Evolutionary conservation across 495 filamentous ascomycete genomes (phyloP).

Genomic region (Astrothelium subdiscretum): DNA sequence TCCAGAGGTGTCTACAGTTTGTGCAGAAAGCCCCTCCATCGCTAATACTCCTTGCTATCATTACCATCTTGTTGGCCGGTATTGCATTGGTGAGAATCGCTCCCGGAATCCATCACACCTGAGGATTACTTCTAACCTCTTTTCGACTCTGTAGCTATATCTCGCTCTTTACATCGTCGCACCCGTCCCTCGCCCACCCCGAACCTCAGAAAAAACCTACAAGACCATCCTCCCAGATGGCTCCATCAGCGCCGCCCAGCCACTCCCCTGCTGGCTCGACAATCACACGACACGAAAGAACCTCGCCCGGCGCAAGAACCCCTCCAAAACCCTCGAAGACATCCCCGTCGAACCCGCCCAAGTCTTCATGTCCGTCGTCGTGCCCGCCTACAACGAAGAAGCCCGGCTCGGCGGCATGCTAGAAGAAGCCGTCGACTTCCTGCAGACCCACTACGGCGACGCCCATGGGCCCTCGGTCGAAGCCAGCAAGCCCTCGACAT

Average conservation of each 20-base stretch:
- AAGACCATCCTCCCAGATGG: constrained; percentile 59
- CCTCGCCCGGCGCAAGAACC: constrained; percentile 24
- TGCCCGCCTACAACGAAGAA: constrained; percentile 93
- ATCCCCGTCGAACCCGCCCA: constrained; percentile 39
- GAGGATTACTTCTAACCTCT: not conserved
- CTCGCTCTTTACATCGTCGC: constrained; percentile 59
- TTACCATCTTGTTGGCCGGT: not conserved
- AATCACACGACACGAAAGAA: constrained; percentile 45
- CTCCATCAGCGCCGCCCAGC: constrained; percentile 41
- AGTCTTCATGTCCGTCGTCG: constrained; percentile 72
- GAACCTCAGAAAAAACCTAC: constrained; percentile 78
- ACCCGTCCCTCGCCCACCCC: constrained; percentile 62
- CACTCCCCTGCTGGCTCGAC: constrained; percentile 78
- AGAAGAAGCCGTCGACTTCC: constrained; percentile 78
- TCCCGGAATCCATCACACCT: not conserved
- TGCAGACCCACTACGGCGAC: constrained; percentile 63
- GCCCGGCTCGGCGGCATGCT: constrained; percentile 71
- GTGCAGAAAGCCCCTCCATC: not conserved
- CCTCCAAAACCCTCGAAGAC: constrained; percentile 6
- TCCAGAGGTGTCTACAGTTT: not conserved
- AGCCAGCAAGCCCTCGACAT: not conserved
- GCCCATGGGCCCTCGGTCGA: constrained; percentile 9
- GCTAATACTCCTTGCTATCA: not conserved
- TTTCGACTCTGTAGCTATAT: constrained; percentile 45
- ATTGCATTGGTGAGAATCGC: constrained; percentile 2